These are phyloP conservation scores for Pyrrhoderma noxium DNA, from an alignment of 1,284 basidiomycete genomes.

Conservation along the genomic window DNA sequence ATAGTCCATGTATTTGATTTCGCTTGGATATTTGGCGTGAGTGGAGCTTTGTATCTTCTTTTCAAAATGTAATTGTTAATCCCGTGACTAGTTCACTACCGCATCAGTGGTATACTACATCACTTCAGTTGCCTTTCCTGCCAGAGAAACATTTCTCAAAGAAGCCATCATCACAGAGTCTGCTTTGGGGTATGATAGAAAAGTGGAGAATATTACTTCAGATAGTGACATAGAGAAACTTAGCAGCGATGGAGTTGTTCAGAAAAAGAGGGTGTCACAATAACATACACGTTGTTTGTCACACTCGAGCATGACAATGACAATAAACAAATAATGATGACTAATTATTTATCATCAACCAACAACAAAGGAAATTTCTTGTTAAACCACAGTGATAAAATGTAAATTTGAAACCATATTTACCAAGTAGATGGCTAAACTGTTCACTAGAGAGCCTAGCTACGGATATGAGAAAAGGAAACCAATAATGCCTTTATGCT, in stretches of 20 bases:
- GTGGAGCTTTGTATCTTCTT: constrained; percentile 21
- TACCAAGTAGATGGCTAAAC: no score
- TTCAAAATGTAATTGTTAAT: background rate
- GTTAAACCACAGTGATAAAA: background rate
- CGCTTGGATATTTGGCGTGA: constrained; percentile 64
- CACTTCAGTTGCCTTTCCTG: constrained; percentile 50
- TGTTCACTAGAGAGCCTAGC: no score
- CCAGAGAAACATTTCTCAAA: constrained; percentile 49
- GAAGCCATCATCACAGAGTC: constrained; percentile 29
- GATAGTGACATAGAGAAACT: no score
- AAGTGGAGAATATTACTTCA: no score
- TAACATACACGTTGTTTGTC: no score
- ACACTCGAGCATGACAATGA: background rate
- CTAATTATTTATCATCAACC: background rate
- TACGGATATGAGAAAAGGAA: no score
- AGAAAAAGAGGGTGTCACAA: no score
- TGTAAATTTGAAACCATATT: no score
- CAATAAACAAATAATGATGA: constrained; percentile 3
- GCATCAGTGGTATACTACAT: constrained; percentile 40
- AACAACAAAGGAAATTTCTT: constrained; percentile 10
- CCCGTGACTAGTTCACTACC: constrained; percentile 31
- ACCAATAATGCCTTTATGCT: no score
- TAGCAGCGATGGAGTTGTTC: no score
- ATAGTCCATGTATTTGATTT: constrained; percentile 52
- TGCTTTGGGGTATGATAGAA: no score